phyloP scores from a whole-genome alignment of 768 basidiomycete genomes.

The Kwoniella bestiolae region DNA sequence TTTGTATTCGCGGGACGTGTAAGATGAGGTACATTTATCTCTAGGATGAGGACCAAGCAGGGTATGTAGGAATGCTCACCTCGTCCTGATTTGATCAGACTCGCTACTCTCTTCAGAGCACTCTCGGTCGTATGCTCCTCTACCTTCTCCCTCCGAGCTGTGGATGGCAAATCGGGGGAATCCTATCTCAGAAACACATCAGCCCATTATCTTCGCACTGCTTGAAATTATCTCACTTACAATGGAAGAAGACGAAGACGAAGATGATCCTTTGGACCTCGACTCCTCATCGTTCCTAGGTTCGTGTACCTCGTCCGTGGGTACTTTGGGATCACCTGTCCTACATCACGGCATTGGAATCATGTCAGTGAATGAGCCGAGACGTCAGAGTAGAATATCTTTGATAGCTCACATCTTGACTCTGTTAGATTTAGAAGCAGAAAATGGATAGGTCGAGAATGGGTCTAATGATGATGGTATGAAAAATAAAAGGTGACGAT shows the following conservation, averaged over 20 bases:
- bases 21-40: neutral
- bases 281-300: neutral
- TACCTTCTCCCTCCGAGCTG: neutral
- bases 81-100: constrained; percentile 35
- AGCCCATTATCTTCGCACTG: neutral
- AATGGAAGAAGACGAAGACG: neutral
- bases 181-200: neutral
- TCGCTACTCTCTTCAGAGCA: constrained; percentile 22
- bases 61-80: constrained; percentile 8
- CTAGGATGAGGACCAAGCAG: neutral
- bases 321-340: neutral
- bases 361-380: no score
- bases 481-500: no score
- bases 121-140: neutral
- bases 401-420: neutral
- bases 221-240: neutral
- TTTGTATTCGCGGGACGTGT: no score
- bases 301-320: neutral
- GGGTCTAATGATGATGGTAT: no score
- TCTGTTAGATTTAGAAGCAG: no score
- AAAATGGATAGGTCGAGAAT: no score
- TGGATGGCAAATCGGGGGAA: neutral
- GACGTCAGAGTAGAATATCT: neutral
- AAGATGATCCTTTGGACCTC: neutral
- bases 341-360: no score